Evolutionary conservation across 441 rosid genomes (phyloP), one percentile per base, ranked within the genome.

Genomic region (Macaranga tanarius): DNA sequence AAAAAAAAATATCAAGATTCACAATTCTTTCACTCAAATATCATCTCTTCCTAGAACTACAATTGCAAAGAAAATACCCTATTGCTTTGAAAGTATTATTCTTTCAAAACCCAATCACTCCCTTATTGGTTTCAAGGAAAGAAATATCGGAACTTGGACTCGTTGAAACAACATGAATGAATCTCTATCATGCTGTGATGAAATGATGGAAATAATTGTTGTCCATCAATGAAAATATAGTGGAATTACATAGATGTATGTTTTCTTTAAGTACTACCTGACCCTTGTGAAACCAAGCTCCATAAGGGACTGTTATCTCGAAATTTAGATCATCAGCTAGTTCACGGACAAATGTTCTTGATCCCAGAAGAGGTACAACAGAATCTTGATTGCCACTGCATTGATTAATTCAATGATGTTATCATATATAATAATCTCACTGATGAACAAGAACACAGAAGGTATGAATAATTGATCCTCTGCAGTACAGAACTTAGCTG

Each of bases 311-410:
- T 16, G 95, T 89, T 20, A 78, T 77, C 63, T 76, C 61, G 71
- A 90, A 87, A 50, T 79, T 80, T 65, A 92, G 79, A 47, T 90
- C 87, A 19, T 83, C 79, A 47, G 98, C 98, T 59, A 93, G 88
- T 69, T 92, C 95, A 1, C 90, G 86, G 45, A 90, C 81, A 1
- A 87, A 88, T 0, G 97, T 89, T 67, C 97, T 81, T 11, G 98
- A 88, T 20, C 98, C 89, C 20, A 88, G 85, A 51, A 93, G 73
- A 10, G 96, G 93, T 61, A 90, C 88, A 19, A 92, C 90, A 10
- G 93, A 86, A 82, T 93, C 97, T 85, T 90, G 93, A 76, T 91
- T 96, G 5, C 97, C 96, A 55, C 96, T 93, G 71, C 79, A 76
- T 69, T 28, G 22, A 63, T 69, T 51, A 45, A 51, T 54, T 67